Conservation (phyloP, 2,329 filamentous ascomycete species). For the Periconia sp. region DNA sequence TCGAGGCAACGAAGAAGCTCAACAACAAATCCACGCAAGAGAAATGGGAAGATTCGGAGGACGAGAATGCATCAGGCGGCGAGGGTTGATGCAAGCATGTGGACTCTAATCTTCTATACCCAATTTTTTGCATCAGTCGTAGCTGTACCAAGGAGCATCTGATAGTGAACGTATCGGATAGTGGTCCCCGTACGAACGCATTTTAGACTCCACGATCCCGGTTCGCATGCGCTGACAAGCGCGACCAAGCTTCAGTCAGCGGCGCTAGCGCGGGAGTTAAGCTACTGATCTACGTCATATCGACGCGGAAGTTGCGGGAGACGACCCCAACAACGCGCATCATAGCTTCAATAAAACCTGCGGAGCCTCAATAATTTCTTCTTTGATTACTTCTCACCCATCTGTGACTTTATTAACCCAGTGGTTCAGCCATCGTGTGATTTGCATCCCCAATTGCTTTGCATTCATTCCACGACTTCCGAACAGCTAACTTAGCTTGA, state of each 20-base stretch:
- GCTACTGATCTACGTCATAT: constrained; percentile 30
- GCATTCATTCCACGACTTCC: not conserved
- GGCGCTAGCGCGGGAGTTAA: constrained; percentile 17
- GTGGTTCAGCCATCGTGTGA: too few relatives aligned
- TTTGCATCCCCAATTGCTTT: too few relatives aligned
- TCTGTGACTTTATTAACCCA: too few relatives aligned
- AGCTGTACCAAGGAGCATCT: not conserved
- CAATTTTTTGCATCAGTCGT: not conserved
- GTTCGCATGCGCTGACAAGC: constrained; percentile 13
- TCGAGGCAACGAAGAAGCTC: constrained; percentile 49
- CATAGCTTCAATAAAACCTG: constrained; percentile 11
- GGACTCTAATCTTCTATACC: not conserved
- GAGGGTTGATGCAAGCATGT: constrained; percentile 31
- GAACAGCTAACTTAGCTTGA: too few relatives aligned
- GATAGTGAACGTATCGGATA: too few relatives aligned
- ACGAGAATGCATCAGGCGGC: constrained; percentile 43
- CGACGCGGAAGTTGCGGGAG: constrained; percentile 20
- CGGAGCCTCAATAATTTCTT: not conserved
- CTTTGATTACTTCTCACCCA: too few relatives aligned
- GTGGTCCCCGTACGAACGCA: too few relatives aligned
- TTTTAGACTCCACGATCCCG: too few relatives aligned
- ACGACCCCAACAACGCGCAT: constrained; percentile 8
- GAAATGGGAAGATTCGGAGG: constrained; percentile 42
- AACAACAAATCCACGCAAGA: constrained; percentile 34
- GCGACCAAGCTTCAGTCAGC: constrained; percentile 23